Evolutionary conservation across 1,284 basidiomycete genomes (phyloP), one percentile per base, ranked within the genome.

Genomic region (Microbotryum silenes-acaulis): DNA sequence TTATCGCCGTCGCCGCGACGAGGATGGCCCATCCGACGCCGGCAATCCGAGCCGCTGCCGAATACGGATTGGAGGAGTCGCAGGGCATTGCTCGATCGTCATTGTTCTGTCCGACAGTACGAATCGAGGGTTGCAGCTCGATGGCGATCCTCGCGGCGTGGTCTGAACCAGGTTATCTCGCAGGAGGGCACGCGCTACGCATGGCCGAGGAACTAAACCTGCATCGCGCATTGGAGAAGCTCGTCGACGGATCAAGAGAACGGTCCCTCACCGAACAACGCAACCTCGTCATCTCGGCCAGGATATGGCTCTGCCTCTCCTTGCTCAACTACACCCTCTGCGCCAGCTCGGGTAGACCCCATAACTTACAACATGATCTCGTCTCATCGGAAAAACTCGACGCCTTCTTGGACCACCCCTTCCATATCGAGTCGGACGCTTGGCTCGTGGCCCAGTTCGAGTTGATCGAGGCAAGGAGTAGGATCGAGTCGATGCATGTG

Each of bases 181-280:
- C 61, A 10, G 25, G 42, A 20, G 61, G 61, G 5, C 61, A 59
- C 37, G 58, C 52, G 9, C 27, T 56, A 0, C 31, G 61, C 12
- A 63, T 63, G 61, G 29, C 47, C 18, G n/a, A 33, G 18, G 61
- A 63, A 33, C 27, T 63, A 10, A 58, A 58, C 20, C 51, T 63
- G 3, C 48, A 63, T 27, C 45, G 61, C 8, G 61, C 61, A 3
- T 29, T 63, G 42, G 58, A 51, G 18, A 63, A 60, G 52, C 51
- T 63, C n/a, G 42, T n/a, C 5, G 58, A 51, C 18, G 57, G 44
- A 12, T 45, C 60, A 56, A 50, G 49, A 54, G 23, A 56, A 44
- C 31, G 37, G 46, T n/a, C 59, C 54, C 20, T 37, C 20, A 42
- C 31, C 7, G 61, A 62, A 42, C 48, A 59, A 47, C 16, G 42